Base-by-base conservation (phyloP, 345 rosid species). In the Moringa oleifera region DNA sequence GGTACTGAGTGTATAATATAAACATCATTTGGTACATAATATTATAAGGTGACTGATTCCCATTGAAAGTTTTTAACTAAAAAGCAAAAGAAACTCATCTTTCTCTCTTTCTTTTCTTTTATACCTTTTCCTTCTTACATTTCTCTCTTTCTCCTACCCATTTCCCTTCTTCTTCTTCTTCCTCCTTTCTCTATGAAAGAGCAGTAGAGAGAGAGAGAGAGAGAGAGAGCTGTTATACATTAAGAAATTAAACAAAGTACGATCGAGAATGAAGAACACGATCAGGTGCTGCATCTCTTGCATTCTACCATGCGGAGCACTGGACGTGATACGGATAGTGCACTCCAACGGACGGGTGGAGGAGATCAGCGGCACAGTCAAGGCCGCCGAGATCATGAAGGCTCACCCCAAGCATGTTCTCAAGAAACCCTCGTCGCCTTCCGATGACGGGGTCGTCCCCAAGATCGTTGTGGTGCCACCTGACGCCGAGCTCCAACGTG, bases 301-400 rank as follows among this genome's bases (percentile, higher is more conserved):
- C 92, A 94, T 94, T 72, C 83, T 90, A 20, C 99, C 99, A 5
- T 94, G 99, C 49, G 99, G 99, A 57, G 88, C 90, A 5, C 89
- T 94, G 0, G 99, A 94, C 72, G 97, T 94, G 65, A 84, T 94
- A 65, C 82, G 99, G 0, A 88, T 94, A 71, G 92, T 94, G 20
- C 99, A 94, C 80, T 71, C 89, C 1, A 86, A 85, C 59, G 97
- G 99, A 41, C 83, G 81, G 20, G 99, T 94, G 8, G 99, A 94
- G 36, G 97, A 94, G 69, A 83, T 94, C 81, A 82, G 90, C 51
- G 99, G 99, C 73, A 57, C 79, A 16, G 68, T 94, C 73, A 73
- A 59, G 2, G 99, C 99, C n/a, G 69, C 80, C 25, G 96, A 94
- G 62, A 75, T 94, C 81, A 81, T 94, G 92, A 85, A 61, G 68